Evolutionary conservation across 768 basidiomycete species (phyloP), one percentile per base, ranked within the genome.

Genomic region (Pleurotus pulmonarius): DNA sequence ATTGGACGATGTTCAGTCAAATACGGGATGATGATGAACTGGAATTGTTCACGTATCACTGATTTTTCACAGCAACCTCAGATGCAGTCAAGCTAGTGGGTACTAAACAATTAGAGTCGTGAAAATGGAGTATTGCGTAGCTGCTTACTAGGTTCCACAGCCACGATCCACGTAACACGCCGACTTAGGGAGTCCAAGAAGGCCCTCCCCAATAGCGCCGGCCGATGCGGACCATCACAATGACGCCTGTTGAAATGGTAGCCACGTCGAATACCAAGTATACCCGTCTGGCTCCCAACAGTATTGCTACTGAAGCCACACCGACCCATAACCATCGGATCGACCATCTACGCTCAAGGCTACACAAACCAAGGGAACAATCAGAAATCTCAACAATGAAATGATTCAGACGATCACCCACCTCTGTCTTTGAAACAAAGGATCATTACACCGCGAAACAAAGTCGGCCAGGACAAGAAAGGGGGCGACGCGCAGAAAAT

Each of bases 191-290:
- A 11, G 24, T 53, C 72, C 73, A 77, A n/a, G 70, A 63, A 15
- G 61, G 47, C n/a, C 74, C 72, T 49, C 75, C 76, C 76, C 76
- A 78, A 60, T 83, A 82, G 25, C 76, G 71, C 52, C 74, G 74
- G 1, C 79, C 82, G 25, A 86, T 72, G 57, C 79, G 70, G 55
- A 73, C 55, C 3, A 75, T 64, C 7, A 83, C 77, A 46, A 83
- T 62, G 41, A 79, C 60, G 15, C 74, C 75, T 54, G 83, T 60
- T 7, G 72, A 73, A 38, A 80, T 63, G 60, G 81, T 83, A 0
- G 82, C 80, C 34, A 70, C 76, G 52, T 90, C 85, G 64, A 88
- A 88, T 40, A 91, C 79, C 48, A 77, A 64, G 64, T 89, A 90
- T 2, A 85, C 81, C 61, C 72, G 75, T 24, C 85, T 75, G n/a